Evolutionary conservation across 768 basidiomycete species (phyloP).

Genomic region (Rhizopogon salebrosus): DNA sequence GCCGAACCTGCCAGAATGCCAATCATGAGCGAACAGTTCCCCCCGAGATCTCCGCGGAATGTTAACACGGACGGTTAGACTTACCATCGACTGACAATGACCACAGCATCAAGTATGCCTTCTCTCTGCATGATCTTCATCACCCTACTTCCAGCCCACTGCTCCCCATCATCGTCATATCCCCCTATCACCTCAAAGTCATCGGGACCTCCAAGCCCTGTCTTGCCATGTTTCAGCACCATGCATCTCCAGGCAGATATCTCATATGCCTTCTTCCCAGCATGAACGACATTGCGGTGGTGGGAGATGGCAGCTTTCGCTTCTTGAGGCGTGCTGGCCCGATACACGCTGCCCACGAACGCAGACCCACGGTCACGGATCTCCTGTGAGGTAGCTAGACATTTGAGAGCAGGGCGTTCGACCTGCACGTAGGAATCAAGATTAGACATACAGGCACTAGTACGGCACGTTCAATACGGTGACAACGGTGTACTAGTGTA

Average conservation of each 20-base stretch:
- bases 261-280: constrained; percentile 58
- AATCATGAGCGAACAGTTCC: not conserved
- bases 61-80: constrained; percentile 7
- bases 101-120: constrained; percentile 70
- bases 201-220: constrained; percentile 64
- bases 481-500: no score
- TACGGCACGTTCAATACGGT: not conserved
- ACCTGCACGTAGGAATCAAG: constrained; percentile 51
- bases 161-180: constrained; percentile 74
- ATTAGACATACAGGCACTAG: constrained; percentile 21
- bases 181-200: constrained; percentile 67
- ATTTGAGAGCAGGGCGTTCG: constrained; percentile 35
- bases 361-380: constrained; percentile 70
- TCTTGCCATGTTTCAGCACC: constrained; percentile 57
- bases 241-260: constrained; percentile 80
- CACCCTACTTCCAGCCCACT: constrained; percentile 60
- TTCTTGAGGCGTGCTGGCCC: constrained; percentile 45
- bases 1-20: constrained; percentile 56
- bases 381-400: constrained; percentile 61
- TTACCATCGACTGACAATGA: constrained; percentile 77
- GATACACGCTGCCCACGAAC: constrained; percentile 63
- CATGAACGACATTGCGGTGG: constrained; percentile 54
- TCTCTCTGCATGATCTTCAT: constrained; percentile 65
- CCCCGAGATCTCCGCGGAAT: not conserved
- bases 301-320: constrained; percentile 48